phyloP scores from a whole-genome alignment of 345 rosid species.

The Euphorbia tirucalli region DNA sequence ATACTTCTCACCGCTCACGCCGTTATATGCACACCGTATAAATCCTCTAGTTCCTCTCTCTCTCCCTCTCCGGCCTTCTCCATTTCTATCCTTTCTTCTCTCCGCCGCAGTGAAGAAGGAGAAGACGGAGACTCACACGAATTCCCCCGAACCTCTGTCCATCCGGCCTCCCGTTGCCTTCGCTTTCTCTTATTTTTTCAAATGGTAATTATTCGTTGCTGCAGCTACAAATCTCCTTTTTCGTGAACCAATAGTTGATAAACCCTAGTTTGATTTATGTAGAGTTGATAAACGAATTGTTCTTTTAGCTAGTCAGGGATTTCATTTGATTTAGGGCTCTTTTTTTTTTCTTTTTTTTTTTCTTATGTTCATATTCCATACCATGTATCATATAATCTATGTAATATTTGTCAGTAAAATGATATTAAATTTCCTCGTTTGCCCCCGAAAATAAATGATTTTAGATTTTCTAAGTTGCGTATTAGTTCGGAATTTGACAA shows the following conservation, averaged over 20 bases:
- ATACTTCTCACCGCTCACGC: slow-evolving; percentile 14
- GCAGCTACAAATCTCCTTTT: not conserved
- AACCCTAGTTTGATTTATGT: slow-evolving; percentile 17
- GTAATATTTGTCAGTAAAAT: no score
- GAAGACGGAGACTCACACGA: not conserved
- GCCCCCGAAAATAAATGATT: not conserved
- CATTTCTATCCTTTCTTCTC: no score
- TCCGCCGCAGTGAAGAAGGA: slow-evolving; percentile 3
- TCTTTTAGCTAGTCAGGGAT: no score
- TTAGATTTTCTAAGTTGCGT: not conserved
- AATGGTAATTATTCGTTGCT: not conserved
- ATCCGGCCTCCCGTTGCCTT: not conserved
- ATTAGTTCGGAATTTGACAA: not conserved
- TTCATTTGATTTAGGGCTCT: not conserved
- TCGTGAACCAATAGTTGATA: not conserved
- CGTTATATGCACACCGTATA: not conserved
- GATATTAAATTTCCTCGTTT: no score
- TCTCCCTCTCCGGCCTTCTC: not conserved
- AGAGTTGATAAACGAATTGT: no score
- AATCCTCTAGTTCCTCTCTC: not conserved
- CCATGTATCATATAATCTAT: no score
- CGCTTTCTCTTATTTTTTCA: not conserved
- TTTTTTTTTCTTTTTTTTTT: no score
- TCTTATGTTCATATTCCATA: not conserved
- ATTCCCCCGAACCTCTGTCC: not conserved